Evolutionary conservation across 352 stramenopile species (phyloP).

Genomic region (Phytophthora citrophthora): DNA sequence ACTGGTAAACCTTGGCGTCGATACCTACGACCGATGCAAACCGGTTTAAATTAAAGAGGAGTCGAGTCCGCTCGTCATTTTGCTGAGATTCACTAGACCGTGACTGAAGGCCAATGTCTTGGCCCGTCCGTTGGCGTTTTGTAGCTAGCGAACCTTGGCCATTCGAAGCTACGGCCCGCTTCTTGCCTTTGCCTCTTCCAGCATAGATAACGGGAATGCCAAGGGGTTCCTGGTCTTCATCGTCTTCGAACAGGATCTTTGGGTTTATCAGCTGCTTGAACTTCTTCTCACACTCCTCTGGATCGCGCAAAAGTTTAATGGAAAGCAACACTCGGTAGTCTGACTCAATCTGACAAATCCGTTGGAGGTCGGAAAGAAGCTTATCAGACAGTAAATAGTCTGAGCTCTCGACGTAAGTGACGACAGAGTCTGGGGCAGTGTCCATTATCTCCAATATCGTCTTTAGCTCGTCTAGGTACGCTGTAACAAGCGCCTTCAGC

Average conservation of each 20-base stretch:
- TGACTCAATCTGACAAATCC: conserved; percentile 47
- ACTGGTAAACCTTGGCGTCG: conserved; percentile 42
- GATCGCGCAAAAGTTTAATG: conserved; percentile 51
- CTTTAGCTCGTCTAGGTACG: conserved; percentile 39
- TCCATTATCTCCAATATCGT: conserved; percentile 22
- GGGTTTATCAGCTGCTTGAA: conserved; percentile 55
- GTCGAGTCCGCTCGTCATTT: conserved; percentile 44
- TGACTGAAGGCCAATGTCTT: not conserved
- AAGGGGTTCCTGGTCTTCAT: not conserved
- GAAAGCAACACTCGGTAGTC: conserved; percentile 71
- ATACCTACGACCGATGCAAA: conserved; percentile 60
- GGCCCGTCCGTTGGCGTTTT: conserved; percentile 18
- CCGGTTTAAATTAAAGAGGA: conserved; percentile 54
- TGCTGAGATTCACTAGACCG: conserved; percentile 18
- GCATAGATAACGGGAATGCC: not conserved
- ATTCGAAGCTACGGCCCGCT: conserved; percentile 11
- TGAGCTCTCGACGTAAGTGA: conserved; percentile 28
- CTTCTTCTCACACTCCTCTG: conserved; percentile 43
- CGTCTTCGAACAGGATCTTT: conserved; percentile 47
- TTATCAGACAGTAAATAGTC: conserved; percentile 38
- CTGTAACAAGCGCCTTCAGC: conserved; percentile 41
- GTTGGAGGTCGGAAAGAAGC: conserved; percentile 51
- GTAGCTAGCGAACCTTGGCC: not conserved
- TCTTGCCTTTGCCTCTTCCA: conserved; percentile 34
- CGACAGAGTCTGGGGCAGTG: conserved; percentile 19